A percentile compares a stretch with the other conserved stretches of the same genome.
Evolutionary conservation across 768 basidiomycete genomes (phyloP).

Genomic region (Leucocoprinus birnbaumii): DNA sequence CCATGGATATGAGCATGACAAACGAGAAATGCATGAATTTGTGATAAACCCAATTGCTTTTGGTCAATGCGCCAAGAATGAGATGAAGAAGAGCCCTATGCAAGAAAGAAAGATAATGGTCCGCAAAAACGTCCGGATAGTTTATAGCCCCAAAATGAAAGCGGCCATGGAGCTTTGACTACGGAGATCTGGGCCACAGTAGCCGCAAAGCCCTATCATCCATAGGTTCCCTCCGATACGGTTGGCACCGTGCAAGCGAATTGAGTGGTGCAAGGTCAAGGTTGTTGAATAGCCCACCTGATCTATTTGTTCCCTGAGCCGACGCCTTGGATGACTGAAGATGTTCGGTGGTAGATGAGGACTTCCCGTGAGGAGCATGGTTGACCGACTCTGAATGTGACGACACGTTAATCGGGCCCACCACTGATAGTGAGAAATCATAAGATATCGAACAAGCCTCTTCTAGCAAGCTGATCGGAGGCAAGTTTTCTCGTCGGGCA

Average conservation of each 20-base stretch:
- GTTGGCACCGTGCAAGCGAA: constrained; percentile 48
- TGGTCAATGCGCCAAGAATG: too few species aligned
- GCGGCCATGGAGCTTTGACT: not conserved
- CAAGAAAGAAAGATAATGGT: too few species aligned
- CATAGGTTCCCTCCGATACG: constrained; percentile 55
- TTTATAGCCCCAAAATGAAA: too few species aligned
- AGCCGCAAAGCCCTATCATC: constrained; percentile 63
- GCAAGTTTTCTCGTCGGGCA: constrained; percentile 5
- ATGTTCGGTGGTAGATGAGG: not conserved
- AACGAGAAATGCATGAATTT: too few species aligned
- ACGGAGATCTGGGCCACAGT: constrained; percentile 27
- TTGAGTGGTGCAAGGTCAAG: constrained; percentile 57
- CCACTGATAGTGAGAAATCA: constrained; percentile 12
- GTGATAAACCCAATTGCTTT: too few species aligned
- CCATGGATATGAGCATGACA: too few species aligned
- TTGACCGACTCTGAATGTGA: constrained; percentile 1
- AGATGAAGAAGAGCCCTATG: too few species aligned
- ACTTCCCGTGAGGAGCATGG: not conserved
- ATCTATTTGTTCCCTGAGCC: not conserved
- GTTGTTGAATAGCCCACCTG: constrained; percentile 18
- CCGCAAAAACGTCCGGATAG: too few species aligned
- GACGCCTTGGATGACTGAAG: not conserved
- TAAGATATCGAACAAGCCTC: constrained; percentile 13
- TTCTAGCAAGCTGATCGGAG: constrained; percentile 10
- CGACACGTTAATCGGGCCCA: not conserved